Base-by-base conservation (phyloP, 306 rosid genomes). In the cucumber (Cucumis sativus) region DNA sequence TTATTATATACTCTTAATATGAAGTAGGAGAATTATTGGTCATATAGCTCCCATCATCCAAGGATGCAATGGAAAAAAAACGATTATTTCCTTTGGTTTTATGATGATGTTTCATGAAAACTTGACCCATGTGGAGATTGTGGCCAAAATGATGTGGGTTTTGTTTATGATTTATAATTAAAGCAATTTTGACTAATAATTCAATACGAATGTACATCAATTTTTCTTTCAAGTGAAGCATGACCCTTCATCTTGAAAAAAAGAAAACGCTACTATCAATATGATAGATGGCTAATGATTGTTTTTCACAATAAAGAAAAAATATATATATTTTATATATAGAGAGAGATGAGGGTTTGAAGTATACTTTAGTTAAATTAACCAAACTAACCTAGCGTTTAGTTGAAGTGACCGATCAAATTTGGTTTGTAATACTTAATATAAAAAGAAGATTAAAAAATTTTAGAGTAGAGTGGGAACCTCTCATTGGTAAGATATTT, bases 161-260 rank as follows among this genome's bases (percentile, higher is more conserved):
- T 70, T 70, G 58, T 45, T 23, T 70, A 45, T 45, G 58, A 70
- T 70, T 14, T 47, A 43, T 70, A 47, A 70, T 43, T 21, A 70
- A 70, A 70, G 75, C 4, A 70, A 45, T 6, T 23, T 47, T 70
- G 57, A 47, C 58, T 47, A 45, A 47, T 70, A 43, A 70, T 70
- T 70, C 58, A 13, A 45, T 70, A 70, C 1, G 30, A 28, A 28
- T 6, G 4, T 16, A 37, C 20, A 65, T 68, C 74, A 40, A 6
- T 49, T 69, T 69, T 69, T 15, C 75, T 69, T 69, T 13, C 57
- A 69, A 70, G 12, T 70, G 39, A 70, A 70, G 75, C 75, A 70
- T 69, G 4, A 45, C 30, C 3, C 74, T 41, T n/a, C 2, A n/a
- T 16, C 74, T 20, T n/a, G 11, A 40, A 65, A 66, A n/a, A 61